Conservation (phyloP, 495 filamentous ascomycete genomes). For the Penicillium taxi region DNA sequence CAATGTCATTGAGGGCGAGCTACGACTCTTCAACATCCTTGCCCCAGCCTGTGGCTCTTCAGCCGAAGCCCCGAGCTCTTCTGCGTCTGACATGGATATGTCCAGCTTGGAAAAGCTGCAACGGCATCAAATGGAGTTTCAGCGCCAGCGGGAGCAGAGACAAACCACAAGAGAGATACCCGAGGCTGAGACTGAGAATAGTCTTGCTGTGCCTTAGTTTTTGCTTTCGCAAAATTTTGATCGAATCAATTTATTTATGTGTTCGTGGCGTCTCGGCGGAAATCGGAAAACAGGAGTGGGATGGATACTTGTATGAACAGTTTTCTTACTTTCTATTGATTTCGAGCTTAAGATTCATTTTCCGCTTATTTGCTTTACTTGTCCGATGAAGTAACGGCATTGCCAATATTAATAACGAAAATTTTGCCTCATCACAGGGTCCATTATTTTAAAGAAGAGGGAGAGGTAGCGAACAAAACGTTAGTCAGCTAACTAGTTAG, state of each 20-base stretch:
- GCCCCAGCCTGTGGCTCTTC: conserved; percentile 23
- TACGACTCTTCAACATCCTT: conserved; percentile 35
- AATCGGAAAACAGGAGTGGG: conserved; percentile 1
- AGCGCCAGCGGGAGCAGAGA: conserved; percentile 18
- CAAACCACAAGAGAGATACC: conserved; percentile 10
- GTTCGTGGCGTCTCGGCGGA: neutral
- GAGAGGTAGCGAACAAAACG: too few species aligned
- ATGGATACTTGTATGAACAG: conserved; percentile 20
- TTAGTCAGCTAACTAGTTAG: too few species aligned
- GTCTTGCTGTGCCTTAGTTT: conserved; percentile 3
- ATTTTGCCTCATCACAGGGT: too few species aligned
- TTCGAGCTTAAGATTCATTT: neutral
- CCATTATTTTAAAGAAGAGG: too few species aligned
- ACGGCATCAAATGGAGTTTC: conserved; percentile 19
- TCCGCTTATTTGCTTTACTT: neutral
- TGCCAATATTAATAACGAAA: conserved; percentile 11
- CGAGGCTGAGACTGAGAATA: conserved; percentile 12
- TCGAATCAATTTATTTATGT: neutral
- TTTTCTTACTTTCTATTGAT: conserved; percentile 1
- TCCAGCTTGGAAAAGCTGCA: conserved; percentile 22
- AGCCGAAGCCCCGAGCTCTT: conserved; percentile 2
- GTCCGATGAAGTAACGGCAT: conserved; percentile 8
- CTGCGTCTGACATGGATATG: conserved; percentile 12
- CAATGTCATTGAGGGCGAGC: conserved; percentile 51
- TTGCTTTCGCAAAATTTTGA: neutral